Base-by-base conservation (phyloP, 257 asterid species). In the Gardenia jasminoides region DNA sequence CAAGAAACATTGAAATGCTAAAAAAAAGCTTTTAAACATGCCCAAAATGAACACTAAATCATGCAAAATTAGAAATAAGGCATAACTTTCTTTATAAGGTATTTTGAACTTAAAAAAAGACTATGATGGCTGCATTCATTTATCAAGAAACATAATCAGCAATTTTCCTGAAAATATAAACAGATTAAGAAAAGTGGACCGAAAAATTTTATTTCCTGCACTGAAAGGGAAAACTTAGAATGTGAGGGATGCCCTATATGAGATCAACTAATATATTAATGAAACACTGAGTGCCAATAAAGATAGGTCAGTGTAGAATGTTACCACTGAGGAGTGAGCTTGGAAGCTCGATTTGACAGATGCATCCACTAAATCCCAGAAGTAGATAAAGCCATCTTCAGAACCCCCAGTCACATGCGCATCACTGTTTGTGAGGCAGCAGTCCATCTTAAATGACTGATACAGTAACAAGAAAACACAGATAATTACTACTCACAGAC, bases 301-400 rank as follows among this genome's bases (percentile, higher is more conserved):
- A 10, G 67, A 46, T 54, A 58, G 78, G 15, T 3, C 59, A 76
- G n/a, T 41, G 24, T 13, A 28, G n/a, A 64, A 47, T 50, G 87
- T 74, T 91, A 94, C 99, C 97, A 95, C 99, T 1, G 92, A 93
- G 31, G 96, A 82, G 85, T 95, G 99, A 72, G 98, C 99, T 79
- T 84, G 89, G 76, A 95, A 95, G 58, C 87, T 87, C 80, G 97
- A 86, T 19, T 86, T 86, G 3, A 90, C 90, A 20, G 90, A 86
- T 46, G 97, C 98, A 84, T 95, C 98, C 62, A 95, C 99, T 80
- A 95, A 92, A 87, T 95, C 99, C 99, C 99, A 95, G 81, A 87
- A 90, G 83, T 93, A 95, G 73, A 94, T 82, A 78, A 82, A 85
- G 75, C 99, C 99, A 82, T 94, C 98, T 88, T 94, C 98, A 10